Evolutionary conservation across 176 grass and related monocot species (phyloP), one percentile per base, ranked within the genome.

Genomic region (Bothriochloa decipiens): DNA sequence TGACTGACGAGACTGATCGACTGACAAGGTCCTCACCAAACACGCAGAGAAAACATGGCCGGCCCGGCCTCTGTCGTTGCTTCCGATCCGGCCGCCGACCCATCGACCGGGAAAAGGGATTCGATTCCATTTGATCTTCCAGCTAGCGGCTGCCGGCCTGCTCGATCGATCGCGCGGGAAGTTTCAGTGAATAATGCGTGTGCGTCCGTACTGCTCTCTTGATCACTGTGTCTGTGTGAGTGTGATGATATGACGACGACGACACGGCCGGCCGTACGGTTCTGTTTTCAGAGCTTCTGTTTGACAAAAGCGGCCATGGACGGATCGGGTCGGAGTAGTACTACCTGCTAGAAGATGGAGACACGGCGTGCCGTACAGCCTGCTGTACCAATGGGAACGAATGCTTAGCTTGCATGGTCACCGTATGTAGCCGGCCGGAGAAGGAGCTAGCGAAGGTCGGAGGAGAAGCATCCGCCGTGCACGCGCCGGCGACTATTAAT

Each of bases 231-330:
- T 2, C 10, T 6, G 3, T 16, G 49, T 18, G 49, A 15, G 42
- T 57, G 18, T 3, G 53, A 57, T 8, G 7, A 42, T 41, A 7
- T 7, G 2, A n/a, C 8, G 52, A 57, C 2, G 53, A n/a, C 53
- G 53, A 22, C 17, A 22, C 52, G 17, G 7, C 6, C 50, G 50
- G 46, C 16, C 29, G 29, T 67, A 18, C 65, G 16, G 57, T 25
- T 60, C 22, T 23, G 57, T 69, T 50, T 49, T 65, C 76, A 50
- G 63, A 74, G 57, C 76, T 86, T 80, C 57, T 50, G 67, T 40
- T 52, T 80, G 84, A 86, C 84, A 64, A 73, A 63, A 70, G 32
- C 36, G 18, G 67, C 67, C 67, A 70, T 69, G 67, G 35, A 69
- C 7, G 17, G 52, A 55, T 55, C 50, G 53, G 52, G 14, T 1